Conservation (phyloP, 495 filamentous ascomycete genomes). For the Penicillium waksmanii region DNA sequence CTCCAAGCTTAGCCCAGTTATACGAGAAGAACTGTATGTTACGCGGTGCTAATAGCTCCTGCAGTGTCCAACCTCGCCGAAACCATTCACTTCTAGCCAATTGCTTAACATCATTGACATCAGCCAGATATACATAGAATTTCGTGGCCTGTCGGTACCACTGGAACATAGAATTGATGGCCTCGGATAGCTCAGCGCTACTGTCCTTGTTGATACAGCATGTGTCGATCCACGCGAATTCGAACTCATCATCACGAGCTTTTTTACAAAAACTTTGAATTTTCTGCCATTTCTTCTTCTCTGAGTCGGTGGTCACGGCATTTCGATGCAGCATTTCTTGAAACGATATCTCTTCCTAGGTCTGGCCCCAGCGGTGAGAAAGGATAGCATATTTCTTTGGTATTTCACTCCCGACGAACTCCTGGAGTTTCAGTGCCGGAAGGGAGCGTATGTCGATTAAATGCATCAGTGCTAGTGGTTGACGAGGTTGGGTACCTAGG, state of each 20-base stretch:
- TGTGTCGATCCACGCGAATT: conserved; percentile 36
- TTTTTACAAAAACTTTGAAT: background rate
- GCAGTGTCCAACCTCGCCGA: conserved; percentile 31
- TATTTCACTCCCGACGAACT: too few relatives aligned
- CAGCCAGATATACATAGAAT: conserved; percentile 41
- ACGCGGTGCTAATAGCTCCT: conserved; percentile 27
- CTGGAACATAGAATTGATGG: conserved; percentile 47
- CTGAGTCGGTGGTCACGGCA: too few relatives aligned
- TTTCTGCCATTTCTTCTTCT: background rate
- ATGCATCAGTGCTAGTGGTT: too few relatives aligned
- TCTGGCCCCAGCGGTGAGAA: background rate
- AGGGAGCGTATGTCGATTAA: too few relatives aligned
- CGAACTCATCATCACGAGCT: background rate
- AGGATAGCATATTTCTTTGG: background rate
- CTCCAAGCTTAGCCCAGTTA: conserved; percentile 10
- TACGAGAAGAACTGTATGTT: conserved; percentile 30
- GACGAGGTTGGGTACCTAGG: too few relatives aligned
- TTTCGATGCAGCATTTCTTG: background rate
- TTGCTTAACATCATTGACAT: conserved; percentile 12
- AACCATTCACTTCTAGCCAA: conserved; percentile 23
- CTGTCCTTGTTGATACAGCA: conserved; percentile 38
- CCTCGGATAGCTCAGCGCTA: conserved; percentile 32
- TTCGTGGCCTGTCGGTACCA: conserved; percentile 34
- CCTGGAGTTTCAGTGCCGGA: too few relatives aligned
- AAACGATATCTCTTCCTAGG: background rate